phyloP scores from a whole-genome alignment of 495 filamentous ascomycete genomes.

The Hypoxylon fuscum region DNA sequence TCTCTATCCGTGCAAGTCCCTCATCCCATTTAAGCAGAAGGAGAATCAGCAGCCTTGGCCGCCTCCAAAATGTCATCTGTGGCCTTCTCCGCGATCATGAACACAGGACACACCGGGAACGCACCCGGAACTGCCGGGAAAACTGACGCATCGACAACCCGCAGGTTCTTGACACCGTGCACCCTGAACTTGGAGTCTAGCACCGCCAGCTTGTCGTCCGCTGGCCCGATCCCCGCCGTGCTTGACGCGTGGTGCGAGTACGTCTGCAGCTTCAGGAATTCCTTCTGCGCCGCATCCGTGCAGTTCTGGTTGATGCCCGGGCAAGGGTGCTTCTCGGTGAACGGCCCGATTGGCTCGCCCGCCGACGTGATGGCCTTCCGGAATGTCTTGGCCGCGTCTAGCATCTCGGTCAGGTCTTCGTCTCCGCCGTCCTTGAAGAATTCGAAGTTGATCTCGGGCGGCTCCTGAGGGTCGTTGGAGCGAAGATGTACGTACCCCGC shows the following conservation, averaged over 20 bases:
- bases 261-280: conserved; percentile 56
- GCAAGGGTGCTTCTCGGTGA: conserved; percentile 55
- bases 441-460: conserved; percentile 64
- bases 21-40: neutral
- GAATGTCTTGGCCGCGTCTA: conserved; percentile 60
- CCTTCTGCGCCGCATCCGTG: conserved; percentile 50
- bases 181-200: conserved; percentile 63
- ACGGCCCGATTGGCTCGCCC: conserved; percentile 47
- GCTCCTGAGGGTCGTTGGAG: conserved; percentile 62
- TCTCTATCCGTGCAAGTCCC: neutral
- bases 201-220: conserved; percentile 58
- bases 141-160: conserved; percentile 65
- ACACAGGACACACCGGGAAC: conserved; percentile 68
- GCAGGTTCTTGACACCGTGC: conserved; percentile 55
- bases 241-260: conserved; percentile 63
- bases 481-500: conserved; percentile 59
- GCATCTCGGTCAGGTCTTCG: conserved; percentile 57
- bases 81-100: conserved; percentile 72
- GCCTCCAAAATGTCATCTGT: conserved; percentile 67
- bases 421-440: conserved; percentile 59
- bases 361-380: conserved; percentile 51
- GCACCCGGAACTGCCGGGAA: conserved; percentile 65
- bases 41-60: conserved; percentile 44
- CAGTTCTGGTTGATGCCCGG: conserved; percentile 47
- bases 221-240: conserved; percentile 59